phyloP scores from a whole-genome alignment of 495 filamentous ascomycete species.

The Astrothelium macrocarpum region DNA sequence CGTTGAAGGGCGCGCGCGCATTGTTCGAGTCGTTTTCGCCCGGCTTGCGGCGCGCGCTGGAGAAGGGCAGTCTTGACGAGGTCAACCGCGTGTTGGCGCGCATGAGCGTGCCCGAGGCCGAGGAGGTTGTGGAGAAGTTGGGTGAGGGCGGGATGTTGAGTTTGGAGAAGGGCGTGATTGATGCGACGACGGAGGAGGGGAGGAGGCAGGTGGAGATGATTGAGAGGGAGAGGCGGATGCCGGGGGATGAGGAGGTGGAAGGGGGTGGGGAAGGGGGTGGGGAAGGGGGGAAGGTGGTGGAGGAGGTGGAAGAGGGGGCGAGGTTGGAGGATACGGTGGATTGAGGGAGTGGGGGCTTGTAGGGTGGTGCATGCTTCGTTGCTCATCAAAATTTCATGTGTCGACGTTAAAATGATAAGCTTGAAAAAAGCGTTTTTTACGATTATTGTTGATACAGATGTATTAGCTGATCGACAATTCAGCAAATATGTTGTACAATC shows the following conservation, averaged over 20 bases:
- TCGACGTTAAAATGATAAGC: no score
- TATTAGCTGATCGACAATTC: no score
- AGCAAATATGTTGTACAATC: not conserved
- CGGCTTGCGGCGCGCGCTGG: slow-evolving; percentile 69
- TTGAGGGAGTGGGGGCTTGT: not conserved
- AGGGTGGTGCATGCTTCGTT: no score
- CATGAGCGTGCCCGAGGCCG: slow-evolving; percentile 88
- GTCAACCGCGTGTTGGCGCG: slow-evolving; percentile 93
- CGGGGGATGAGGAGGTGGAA: slow-evolving; percentile 25
- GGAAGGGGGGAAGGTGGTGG: slow-evolving; percentile 12
- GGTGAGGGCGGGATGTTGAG: slow-evolving; percentile 86
- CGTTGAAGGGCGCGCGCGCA: slow-evolving; percentile 40
- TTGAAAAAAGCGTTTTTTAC: no score
- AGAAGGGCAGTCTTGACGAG: slow-evolving; percentile 77
- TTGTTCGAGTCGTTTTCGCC: slow-evolving; percentile 79
- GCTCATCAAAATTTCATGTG: no score
- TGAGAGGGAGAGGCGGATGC: slow-evolving; percentile 48
- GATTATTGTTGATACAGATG: no score
- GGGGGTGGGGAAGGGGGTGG: slow-evolving; percentile 27
- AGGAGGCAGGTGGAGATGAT: slow-evolving; percentile 66
- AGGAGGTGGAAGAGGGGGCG: slow-evolving; percentile 12
- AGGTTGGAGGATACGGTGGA: slow-evolving; percentile 7
- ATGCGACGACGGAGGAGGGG: slow-evolving; percentile 91
- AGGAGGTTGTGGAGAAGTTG: slow-evolving; percentile 72
- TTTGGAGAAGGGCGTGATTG: slow-evolving; percentile 84